Evolutionary conservation across 2,329 filamentous ascomycete genomes (phyloP), one percentile per base, ranked within the genome.

Genomic region (Aspergillus fijiensis): DNA sequence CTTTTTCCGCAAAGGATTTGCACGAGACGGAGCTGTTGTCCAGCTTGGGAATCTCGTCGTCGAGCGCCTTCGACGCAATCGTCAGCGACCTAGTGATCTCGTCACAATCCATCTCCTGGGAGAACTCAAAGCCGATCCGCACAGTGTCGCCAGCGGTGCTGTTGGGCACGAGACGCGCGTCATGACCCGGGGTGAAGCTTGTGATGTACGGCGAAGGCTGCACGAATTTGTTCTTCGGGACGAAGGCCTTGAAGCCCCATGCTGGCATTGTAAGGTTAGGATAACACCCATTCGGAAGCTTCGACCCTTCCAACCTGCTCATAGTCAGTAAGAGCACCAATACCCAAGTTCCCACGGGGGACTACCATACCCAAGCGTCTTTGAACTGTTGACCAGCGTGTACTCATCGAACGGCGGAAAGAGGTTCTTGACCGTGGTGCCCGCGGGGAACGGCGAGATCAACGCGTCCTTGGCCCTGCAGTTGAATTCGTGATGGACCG

Each of bases 341-440:
- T 23, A 23, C 23, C 4, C 1, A 23, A 23, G 23, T 4, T 23
- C 4, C 23, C 23, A 23, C n/a, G 4, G 3, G 10, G 42, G 21
- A 23, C 12, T 19, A 27, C 21, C 42, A 49, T 55, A 76, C 14
- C 78, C 77, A 35, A 85, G 75, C 23, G 73, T 74, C 3, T 76
- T 68, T 1, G 75, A 68, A 1, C 83, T 82, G 0, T 70, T 67
- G 50, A 76, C 75, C 19, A 88, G 74, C 0, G 72, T 80, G 59
- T 81, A 74, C 59, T 84, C 79, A 21, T 86, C 84, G 63, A 83
- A 85, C 1, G 85, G 85, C 66, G 82, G 83, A 69, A 89, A 86
- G 12, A 89, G 68, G 64, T 87, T 87, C 70, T 83, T 85, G 61
- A 89, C 85, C 0, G 77, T 82, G 2, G 80, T 82, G 14, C 79